These are phyloP conservation scores for Pythium graminicola DNA, from an alignment of 352 stramenopile species.

Conservation along the genomic window DNA sequence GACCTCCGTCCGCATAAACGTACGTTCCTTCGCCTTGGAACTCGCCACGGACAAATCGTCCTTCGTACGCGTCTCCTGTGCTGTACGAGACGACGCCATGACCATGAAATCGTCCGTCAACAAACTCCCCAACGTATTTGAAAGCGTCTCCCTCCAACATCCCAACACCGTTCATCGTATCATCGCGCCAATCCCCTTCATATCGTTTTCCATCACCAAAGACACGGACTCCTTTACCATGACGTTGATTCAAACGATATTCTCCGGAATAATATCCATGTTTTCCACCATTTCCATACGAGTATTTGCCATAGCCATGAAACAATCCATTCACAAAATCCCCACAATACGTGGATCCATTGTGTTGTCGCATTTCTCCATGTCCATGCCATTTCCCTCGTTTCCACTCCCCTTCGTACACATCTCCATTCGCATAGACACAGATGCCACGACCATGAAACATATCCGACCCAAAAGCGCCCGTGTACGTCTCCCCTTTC, in stretches of 20 bases:
- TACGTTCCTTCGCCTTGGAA: slow-evolving; percentile 43
- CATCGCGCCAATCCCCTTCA: slow-evolving; percentile 60
- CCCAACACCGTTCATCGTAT: slow-evolving; percentile 49
- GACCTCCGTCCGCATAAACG: slow-evolving; percentile 41
- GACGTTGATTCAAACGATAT: slow-evolving; percentile 42
- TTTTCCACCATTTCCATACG: slow-evolving; percentile 35
- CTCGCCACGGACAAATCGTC: slow-evolving; percentile 37
- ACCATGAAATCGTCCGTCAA: slow-evolving; percentile 39
- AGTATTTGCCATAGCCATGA: slow-evolving; percentile 53
- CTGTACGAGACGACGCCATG: slow-evolving; percentile 48
- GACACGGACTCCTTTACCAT: slow-evolving; percentile 54
- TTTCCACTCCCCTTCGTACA: slow-evolving; percentile 66
- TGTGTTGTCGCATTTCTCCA: slow-evolving; percentile 37
- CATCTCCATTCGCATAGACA: slow-evolving; percentile 48
- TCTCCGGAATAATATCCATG: slow-evolving; percentile 58
- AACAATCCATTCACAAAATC: slow-evolving; percentile 44
- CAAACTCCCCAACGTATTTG: slow-evolving; percentile 59
- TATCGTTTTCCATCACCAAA: slow-evolving; percentile 50
- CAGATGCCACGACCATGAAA: slow-evolving; percentile 55
- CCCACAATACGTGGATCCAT: slow-evolving; percentile 53
- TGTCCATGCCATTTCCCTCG: slow-evolving; percentile 50
- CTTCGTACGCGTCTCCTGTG: slow-evolving; percentile 71
- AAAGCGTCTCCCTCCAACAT: slow-evolving; percentile 43
- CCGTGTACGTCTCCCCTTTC: slow-evolving; percentile 46
- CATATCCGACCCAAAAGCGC: slow-evolving; percentile 37